phyloP scores from a whole-genome alignment of 1,284 basidiomycete species.

The Trichosporon sp. region DNA sequence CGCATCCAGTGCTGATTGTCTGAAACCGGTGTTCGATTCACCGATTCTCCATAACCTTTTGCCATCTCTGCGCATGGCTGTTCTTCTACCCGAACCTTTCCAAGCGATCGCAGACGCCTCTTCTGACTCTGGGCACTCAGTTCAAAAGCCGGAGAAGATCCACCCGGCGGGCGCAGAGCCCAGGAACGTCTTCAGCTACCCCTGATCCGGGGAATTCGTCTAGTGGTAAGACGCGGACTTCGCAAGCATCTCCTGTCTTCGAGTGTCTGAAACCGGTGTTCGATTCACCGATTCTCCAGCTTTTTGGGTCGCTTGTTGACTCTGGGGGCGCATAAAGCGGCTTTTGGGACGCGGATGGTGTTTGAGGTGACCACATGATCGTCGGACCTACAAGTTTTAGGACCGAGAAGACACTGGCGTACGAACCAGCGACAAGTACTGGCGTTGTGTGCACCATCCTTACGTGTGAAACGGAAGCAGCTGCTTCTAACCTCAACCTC shows the following conservation, averaged over 20 bases:
- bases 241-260: neutral
- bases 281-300: slow-evolving; percentile 2
- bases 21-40: neutral
- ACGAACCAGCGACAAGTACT: no score
- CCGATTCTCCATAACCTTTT: no score
- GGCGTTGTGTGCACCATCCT: neutral
- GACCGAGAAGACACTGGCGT: no score
- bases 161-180: no score
- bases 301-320: neutral
- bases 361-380: no score
- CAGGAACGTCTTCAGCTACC: no score
- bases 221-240: slow-evolving; percentile 14
- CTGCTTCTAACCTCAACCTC: neutral
- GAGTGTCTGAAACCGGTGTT: slow-evolving; percentile 7
- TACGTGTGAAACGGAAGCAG: neutral
- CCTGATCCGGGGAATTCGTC: slow-evolving; percentile 8
- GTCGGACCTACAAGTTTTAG: neutral
- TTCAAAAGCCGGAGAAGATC: no score
- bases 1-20: neutral
- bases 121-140: no score
- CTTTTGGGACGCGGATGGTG: no score
- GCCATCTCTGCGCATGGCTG: neutral
- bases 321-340: neutral
- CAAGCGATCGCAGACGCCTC: no score
- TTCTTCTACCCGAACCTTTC: no score